These are phyloP conservation scores for Fraxinus baroniana DNA, from an alignment of 305 asterid species.

Conservation along the genomic window DNA sequence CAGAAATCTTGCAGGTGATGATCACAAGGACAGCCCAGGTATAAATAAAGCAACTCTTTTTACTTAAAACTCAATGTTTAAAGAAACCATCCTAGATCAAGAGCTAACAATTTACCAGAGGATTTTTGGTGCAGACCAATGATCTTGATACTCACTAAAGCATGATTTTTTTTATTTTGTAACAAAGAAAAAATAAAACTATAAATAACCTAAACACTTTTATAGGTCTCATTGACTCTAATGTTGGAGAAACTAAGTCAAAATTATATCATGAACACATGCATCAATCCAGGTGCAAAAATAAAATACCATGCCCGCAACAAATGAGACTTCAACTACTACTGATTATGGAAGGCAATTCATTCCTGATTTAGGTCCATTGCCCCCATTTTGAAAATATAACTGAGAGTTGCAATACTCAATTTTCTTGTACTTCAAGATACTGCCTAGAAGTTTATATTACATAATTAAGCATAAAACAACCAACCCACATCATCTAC, in stretches of 20 bases:
- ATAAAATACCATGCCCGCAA: background rate
- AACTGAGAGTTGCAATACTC: background rate
- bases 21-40: conserved; percentile 4
- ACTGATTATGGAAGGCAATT: background rate
- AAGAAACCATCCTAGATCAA: background rate
- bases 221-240: background rate
- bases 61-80: background rate
- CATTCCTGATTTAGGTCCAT: background rate
- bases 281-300: background rate
- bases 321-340: background rate
- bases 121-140: background rate
- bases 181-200: background rate
- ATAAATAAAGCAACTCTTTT: background rate
- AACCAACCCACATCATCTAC: background rate
- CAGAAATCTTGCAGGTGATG: conserved; percentile 11
- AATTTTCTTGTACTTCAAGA: conserved; percentile 5
- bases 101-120: background rate
- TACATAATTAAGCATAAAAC: background rate
- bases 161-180: background rate
- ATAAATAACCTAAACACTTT: background rate
- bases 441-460: conserved; percentile 3
- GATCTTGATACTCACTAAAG: conserved; percentile 6
- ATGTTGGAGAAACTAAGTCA: background rate
- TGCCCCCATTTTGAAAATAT: background rate
- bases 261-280: conserved; percentile 3